phyloP scores from a whole-genome alignment of 768 basidiomycete species.

The Mycena metata region DNA sequence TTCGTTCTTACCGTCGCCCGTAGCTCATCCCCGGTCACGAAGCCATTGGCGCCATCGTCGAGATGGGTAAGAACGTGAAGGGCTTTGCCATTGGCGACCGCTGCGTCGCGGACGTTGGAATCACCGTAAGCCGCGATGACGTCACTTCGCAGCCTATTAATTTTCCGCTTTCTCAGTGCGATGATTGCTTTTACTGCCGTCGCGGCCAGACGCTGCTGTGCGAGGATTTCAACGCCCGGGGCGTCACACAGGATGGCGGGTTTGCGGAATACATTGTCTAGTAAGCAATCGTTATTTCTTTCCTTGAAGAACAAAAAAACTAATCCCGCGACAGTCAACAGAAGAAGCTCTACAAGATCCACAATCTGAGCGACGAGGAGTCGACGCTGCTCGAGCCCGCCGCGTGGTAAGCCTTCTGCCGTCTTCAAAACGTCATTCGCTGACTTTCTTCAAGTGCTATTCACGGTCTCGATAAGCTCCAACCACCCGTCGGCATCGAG shows the following conservation, averaged over 20 bases:
- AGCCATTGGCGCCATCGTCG: constrained; percentile 78
- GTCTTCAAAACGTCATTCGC: too few species aligned
- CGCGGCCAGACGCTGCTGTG: constrained; percentile 87
- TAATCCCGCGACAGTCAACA: constrained; percentile 58
- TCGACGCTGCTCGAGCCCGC: constrained; percentile 91
- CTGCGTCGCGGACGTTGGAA: constrained; percentile 85
- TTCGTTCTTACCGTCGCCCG: constrained; percentile 3
- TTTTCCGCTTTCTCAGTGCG: constrained; percentile 66
- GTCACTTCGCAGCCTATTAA: constrained; percentile 11
- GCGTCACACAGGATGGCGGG: constrained; percentile 86
- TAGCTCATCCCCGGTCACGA: constrained; percentile 83
- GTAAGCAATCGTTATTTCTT: constrained; percentile 56
- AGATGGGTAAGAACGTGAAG: constrained; percentile 84
- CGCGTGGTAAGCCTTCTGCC: constrained; percentile 61
- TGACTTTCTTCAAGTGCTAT: constrained; percentile 61
- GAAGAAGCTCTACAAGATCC: constrained; percentile 87
- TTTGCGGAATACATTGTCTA: constrained; percentile 92
- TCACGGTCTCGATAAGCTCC: constrained; percentile 91
- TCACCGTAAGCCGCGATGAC: constrained; percentile 62
- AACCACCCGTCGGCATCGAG: constrained; percentile 84
- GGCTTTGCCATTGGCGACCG: constrained; percentile 85
- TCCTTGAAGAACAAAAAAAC: constrained; percentile 42
- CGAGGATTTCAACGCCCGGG: constrained; percentile 86
- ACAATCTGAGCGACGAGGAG: constrained; percentile 90
- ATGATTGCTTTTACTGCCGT: constrained; percentile 88